Conservation (phyloP, 768 basidiomycete species). For the Lactifluus pinguis region DNA sequence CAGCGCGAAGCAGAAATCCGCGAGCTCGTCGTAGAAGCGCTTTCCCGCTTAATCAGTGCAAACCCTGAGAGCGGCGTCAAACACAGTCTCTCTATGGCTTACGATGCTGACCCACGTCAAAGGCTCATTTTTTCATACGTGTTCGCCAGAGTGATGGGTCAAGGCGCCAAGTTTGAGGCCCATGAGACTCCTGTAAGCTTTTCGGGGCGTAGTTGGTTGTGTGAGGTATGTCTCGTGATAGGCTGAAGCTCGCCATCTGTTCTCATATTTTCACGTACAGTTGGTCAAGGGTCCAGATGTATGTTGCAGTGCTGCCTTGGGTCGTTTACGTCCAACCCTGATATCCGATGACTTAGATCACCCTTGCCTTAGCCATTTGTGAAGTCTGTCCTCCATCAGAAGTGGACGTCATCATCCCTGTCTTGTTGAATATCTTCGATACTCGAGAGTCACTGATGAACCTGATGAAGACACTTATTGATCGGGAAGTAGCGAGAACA, state of each 20-base stretch:
- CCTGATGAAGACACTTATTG: conserved; percentile 77
- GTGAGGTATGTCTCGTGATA: conserved; percentile 24
- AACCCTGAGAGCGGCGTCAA: conserved; percentile 87
- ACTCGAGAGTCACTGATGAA: conserved; percentile 60
- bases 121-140: conserved; percentile 78
- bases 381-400: conserved; percentile 75
- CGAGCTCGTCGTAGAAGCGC: conserved; percentile 68
- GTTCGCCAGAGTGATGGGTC: conserved; percentile 70
- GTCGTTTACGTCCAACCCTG: neutral
- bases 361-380: conserved; percentile 76
- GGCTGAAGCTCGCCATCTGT: neutral
- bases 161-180: conserved; percentile 70
- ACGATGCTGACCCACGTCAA: conserved; percentile 58
- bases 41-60: conserved; percentile 71
- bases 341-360: conserved; percentile 39
- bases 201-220: conserved; percentile 26
- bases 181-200: conserved; percentile 30
- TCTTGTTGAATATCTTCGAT: conserved; percentile 82
- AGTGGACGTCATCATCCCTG: conserved; percentile 76
- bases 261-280: conserved; percentile 28
- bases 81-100: conserved; percentile 74
- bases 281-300: conserved; percentile 69
- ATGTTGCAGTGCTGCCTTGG: conserved; percentile 22
- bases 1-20: conserved; percentile 42
- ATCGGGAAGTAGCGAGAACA: conserved; percentile 71